Evolutionary conservation across 2,329 filamentous ascomycete genomes (phyloP), one percentile per base, ranked within the genome.

Genomic region (Thelonectria blattea): DNA sequence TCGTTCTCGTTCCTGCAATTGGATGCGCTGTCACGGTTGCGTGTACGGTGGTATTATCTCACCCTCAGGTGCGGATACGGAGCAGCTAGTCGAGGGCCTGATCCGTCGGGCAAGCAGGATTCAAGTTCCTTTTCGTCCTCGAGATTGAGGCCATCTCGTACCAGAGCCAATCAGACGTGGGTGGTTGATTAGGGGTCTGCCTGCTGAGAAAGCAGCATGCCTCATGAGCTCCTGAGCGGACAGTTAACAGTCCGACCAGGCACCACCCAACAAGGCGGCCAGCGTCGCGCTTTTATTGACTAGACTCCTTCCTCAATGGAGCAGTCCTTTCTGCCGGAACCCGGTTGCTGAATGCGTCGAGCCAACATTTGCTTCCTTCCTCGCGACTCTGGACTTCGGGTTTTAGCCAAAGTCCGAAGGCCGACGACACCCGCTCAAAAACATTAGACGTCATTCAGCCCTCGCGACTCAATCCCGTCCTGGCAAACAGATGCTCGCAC

Each of bases 381-480:
- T 30, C 27, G 27, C 5, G 27, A 24, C 8, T 30, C 8, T 18
- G 14, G 54, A 64, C 9, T 47, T 61, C 63, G 63, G 58, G 59
- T 22, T 30, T 20, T 58, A 61, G 63, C 9, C 3, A 9, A 37
- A 12, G 34, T 37, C 34, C 48, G 56, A 58, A 54, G 32, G 27
- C 34, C 12, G 45, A 30, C 3, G 2, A 17, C 47, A 18, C 45
- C 14, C 54, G 37, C n/a, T 20, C 10, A 17, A 37, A 37, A 37
- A 37, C 37, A 43, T 45, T 41, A 39, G 24, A 45, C 61, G 63
- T 61, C 61, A 52, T 64, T 64, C 57, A 58, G 43, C 39, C 37
- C 37, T 32, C 24, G 34, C 52, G 47, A 45, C 50, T 30, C 61
- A 65, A 67, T 47, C 57, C 61, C 65, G 57, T 24, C 18, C 49